Conservation (phyloP, 495 filamentous ascomycete species). For the Lepidopterella palustris region DNA sequence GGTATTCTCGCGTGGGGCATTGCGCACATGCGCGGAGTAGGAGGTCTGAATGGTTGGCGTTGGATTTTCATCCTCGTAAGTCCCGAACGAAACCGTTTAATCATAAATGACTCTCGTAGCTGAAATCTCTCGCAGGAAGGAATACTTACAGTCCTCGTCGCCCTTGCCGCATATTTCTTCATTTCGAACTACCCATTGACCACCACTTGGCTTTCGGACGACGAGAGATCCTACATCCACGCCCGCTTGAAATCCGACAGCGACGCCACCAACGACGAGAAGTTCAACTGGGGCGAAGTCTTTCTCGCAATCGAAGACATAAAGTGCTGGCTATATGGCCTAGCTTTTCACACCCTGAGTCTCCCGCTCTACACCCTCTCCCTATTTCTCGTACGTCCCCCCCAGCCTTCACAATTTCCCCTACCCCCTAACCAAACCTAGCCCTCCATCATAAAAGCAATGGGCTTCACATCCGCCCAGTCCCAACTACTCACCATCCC, state of each 20-base stretch:
- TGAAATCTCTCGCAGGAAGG: conserved; percentile 49
- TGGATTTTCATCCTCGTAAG: conserved; percentile 77
- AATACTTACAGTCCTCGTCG: conserved; percentile 58
- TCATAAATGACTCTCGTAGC: conserved; percentile 32
- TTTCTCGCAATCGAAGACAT: conserved; percentile 58
- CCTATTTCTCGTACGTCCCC: conserved; percentile 13
- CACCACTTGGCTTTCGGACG: conserved; percentile 58
- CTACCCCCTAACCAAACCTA: not conserved
- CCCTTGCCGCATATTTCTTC: conserved; percentile 58
- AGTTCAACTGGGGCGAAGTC: conserved; percentile 61
- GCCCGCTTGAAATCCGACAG: conserved; percentile 54
- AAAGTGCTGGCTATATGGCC: conserved; percentile 68
- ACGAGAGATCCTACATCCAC: conserved; percentile 55
- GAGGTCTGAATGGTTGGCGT: conserved; percentile 63
- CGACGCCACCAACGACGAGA: conserved; percentile 56
- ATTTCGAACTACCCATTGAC: conserved; percentile 68
- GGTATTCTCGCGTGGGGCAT: conserved; percentile 66
- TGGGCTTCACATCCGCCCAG: conserved; percentile 44
- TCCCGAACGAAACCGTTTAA: conserved; percentile 8
- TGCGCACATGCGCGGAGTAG: conserved; percentile 56
- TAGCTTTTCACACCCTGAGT: conserved; percentile 68
- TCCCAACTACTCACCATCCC: conserved; percentile 49
- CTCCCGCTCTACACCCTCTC: conserved; percentile 37
- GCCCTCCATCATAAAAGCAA: conserved; percentile 47
- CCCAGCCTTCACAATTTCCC: not conserved